Evolutionary conservation across 179 eudicot genomes (phyloP), one percentile per base, ranked within the genome.

Genomic region (Nepenthes alata): DNA sequence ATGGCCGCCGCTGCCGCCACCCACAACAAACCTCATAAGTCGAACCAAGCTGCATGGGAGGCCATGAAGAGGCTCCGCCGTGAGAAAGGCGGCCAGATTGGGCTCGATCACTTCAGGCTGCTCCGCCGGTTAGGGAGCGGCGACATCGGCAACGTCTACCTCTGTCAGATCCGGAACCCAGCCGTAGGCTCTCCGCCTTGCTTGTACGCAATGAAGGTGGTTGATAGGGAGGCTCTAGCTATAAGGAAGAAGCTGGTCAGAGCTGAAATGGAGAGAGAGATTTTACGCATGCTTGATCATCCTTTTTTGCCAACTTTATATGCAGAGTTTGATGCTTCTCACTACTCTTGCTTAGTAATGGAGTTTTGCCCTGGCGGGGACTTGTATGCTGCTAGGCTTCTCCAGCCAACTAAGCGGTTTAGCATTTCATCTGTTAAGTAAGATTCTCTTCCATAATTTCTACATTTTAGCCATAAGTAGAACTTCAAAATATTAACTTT

Each of bases 301-400:
- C 96, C 96, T 0, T 88, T 88, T 63, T 70, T 88, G 75, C 95
- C 95, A 0, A 88, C 95, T 13, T 65, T 88, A 13, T 88, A 88
- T 59, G 89, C 95, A 0, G 78, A 81, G 49, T 88, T 88, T 70
- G 81, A 88, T 15, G 95, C 95, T 52, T 81, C 85, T 14, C 93
- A 85, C 56, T 88, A 85, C 45, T 85, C 93, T 47, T 88, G 96
- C 51, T 69, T 88, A 70, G 84, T 85, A 36, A 85, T 85, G 93
- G 96, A 85, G 80, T 88, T 81, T 69, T 88, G 95, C 15, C 81
- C 88, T 45, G 95, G 95, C 13, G 95, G 95, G 3, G 95, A 88
- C 55, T 71, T 88, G 64, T 80, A 77, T 57, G 91, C 87, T 34
- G 78, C 88, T 62, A 72, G 85, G 39, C 80, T 72, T 14, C 77